Base-by-base conservation (phyloP, 2,329 filamentous ascomycete species). In the Apiospora sp. region DNA sequence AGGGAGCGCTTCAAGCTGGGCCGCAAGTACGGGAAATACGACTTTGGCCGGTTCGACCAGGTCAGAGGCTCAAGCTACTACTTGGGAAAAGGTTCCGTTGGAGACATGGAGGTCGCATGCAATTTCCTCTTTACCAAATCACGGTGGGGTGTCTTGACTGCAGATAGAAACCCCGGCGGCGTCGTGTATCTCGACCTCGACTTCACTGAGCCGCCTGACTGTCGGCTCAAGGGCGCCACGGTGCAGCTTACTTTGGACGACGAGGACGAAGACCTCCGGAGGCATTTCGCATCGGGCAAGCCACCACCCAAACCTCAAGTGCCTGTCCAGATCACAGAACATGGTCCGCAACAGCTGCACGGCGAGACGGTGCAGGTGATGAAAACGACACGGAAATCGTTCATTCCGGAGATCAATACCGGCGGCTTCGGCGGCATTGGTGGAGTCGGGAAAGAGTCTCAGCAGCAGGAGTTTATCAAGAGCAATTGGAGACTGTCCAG, bases 111-210 rank as follows among this genome's bases (percentile, higher is more conserved):
- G 12, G 78, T 80, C 14, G 75, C 78, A 43, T 79, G 78, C 72
- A 72, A 74, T n/a, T 79, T 80, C 64, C 72, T 77, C 22, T 80
- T 79, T 69, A 74, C 74, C 48, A 78, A 78, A 51, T 79, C 78
- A 1, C 75, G 75, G 72, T 80, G 78, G 79, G 79, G 79, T 4
- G 75, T 78, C 12, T 69, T 79, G 8, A 72, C 72, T 19, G 69
- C 68, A 0, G 73, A 71, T 12, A 68, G 77, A 24, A 72, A 70
- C 46, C 76, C 77, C 12, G 79, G 75, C 3, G 79, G 78, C 14
- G 75, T 80, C 34, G 72, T 80, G n/a, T 80, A 80, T 58, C 43
- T 80, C 13, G 77, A 79, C 34, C 67, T 80, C 6, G 72, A 72
- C 13, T 80, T 80, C 61, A 75, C 72, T 3, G 75, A 79, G 27